phyloP scores from a whole-genome alignment of 306 rosid genomes.

The Mucuna pruriens region DNA sequence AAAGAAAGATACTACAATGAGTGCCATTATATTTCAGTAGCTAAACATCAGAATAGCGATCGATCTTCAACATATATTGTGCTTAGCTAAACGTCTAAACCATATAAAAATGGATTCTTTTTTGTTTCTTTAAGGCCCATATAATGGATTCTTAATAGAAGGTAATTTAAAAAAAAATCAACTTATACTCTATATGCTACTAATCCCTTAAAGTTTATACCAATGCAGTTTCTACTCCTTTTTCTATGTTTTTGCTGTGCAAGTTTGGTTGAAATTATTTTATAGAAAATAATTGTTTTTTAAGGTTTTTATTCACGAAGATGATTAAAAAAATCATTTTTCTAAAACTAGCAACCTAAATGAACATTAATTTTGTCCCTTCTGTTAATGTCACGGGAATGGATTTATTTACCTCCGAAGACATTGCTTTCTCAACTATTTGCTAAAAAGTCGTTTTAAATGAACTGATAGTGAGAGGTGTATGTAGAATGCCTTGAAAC shows the following conservation, averaged over 20 bases:
- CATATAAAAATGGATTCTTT: no score
- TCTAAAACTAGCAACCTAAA: no score
- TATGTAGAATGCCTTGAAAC: neutral
- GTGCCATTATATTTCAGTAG: neutral
- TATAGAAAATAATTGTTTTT: no score
- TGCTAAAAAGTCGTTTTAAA: neutral
- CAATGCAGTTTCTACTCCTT: neutral
- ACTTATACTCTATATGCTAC: neutral
- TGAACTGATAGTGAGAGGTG: neutral
- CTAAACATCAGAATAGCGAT: no score
- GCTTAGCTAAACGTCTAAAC: no score
- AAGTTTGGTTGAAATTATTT: neutral
- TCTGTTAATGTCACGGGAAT: neutral
- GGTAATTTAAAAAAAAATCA: neutral
- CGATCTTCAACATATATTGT: no score
- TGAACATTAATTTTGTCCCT: neutral
- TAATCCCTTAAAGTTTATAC: neutral
- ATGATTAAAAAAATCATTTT: no score
- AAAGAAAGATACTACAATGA: conserved; percentile 1
- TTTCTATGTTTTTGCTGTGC: neutral
- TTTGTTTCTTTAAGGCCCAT: no score
- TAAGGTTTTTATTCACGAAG: no score
- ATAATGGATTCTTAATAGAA: no score
- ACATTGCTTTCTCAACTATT: neutral
- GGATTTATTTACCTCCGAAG: neutral